Percentiles rank a stretch among this genome's conserved stretches.
Conservation (phyloP, 305 asterid genomes). For the Solanum hybrid region DNA sequence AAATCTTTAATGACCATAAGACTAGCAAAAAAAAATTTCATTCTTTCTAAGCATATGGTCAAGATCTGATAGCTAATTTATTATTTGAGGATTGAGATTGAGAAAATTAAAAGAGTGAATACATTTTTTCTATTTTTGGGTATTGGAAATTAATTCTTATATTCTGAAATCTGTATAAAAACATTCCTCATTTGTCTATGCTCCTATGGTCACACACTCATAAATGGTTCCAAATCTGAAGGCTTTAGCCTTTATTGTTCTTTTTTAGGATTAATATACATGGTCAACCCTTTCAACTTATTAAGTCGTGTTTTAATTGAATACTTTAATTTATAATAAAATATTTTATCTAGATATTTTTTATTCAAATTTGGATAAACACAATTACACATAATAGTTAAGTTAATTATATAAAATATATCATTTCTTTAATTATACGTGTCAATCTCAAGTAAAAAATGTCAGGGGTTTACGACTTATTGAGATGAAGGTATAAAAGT, state of each 20-base stretch:
- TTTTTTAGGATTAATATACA: neutral
- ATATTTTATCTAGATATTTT: neutral
- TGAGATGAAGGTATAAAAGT: neutral
- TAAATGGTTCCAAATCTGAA: neutral
- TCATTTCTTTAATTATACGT: neutral
- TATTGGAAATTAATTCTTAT: neutral
- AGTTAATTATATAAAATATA: neutral
- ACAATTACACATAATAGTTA: neutral
- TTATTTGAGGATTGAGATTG: neutral
- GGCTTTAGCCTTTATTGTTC: neutral
- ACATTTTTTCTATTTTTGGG: neutral
- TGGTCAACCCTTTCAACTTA: neutral
- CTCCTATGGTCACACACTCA: neutral
- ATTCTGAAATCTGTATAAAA: neutral
- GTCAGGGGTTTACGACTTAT: neutral
- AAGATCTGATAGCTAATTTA: neutral
- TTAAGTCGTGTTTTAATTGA: neutral
- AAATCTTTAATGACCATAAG: constrained; percentile 21
- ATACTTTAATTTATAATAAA: neutral
- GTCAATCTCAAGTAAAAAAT: neutral
- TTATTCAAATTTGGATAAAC: neutral
- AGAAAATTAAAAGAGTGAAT: neutral
- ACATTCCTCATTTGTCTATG: neutral
- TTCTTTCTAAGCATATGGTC: neutral
- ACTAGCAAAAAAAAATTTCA: neutral